Conservation (phyloP, 2,329 filamentous ascomycete genomes). For the Stagonosporopsis cucurbitacearum region DNA sequence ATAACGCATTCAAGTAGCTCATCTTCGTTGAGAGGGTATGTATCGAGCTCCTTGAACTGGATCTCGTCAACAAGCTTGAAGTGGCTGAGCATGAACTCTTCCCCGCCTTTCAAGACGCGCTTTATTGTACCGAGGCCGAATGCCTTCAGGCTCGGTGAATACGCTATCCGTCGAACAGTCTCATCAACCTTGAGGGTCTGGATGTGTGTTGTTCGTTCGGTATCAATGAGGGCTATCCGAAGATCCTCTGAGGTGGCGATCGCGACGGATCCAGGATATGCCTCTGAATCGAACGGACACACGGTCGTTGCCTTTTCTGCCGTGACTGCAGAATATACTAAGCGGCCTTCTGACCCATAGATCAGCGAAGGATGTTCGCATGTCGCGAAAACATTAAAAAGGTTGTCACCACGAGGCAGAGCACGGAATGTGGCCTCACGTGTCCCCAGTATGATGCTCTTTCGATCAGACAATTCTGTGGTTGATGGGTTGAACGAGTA, state of each 20-base stretch:
- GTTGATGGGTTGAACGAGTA: slow-evolving; percentile 72
- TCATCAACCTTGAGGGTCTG: slow-evolving; percentile 78
- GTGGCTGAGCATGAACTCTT: slow-evolving; percentile 78
- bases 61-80: slow-evolving; percentile 92
- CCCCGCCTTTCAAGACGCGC: slow-evolving; percentile 71
- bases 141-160: slow-evolving; percentile 77
- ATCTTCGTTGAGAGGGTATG: slow-evolving; percentile 67
- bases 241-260: slow-evolving; percentile 79
- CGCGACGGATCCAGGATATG: slow-evolving; percentile 80
- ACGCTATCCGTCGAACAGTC: slow-evolving; percentile 85
- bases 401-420: slow-evolving; percentile 68
- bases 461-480: slow-evolving; percentile 73
- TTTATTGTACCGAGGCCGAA: slow-evolving; percentile 89
- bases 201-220: slow-evolving; percentile 85
- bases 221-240: slow-evolving; percentile 81
- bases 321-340: slow-evolving; percentile 92
- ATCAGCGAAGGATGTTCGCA: slow-evolving; percentile 95
- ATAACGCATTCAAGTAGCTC: slow-evolving; percentile 89
- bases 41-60: slow-evolving; percentile 78
- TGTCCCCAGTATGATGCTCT: slow-evolving; percentile 83
- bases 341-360: slow-evolving; percentile 83
- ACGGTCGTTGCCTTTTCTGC: slow-evolving; percentile 84
- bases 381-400: slow-evolving; percentile 87
- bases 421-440: slow-evolving; percentile 82
- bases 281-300: slow-evolving; percentile 80